A percentile compares a stretch with the other conserved stretches of the same genome.
phyloP scores from a whole-genome alignment of 2,329 filamentous ascomycete species.

The Aspergillus sp. region DNA sequence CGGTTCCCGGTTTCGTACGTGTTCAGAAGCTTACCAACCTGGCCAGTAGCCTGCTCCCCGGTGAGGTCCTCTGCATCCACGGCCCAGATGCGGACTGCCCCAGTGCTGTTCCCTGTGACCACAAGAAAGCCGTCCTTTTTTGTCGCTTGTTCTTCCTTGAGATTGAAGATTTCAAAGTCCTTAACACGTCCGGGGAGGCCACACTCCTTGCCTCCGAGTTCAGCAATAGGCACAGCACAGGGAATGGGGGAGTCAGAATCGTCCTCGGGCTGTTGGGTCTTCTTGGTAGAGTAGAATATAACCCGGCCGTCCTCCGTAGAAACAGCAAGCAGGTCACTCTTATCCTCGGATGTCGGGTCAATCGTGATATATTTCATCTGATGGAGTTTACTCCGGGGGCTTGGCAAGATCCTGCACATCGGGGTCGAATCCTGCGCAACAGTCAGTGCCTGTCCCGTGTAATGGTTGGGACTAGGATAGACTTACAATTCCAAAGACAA shows the following conservation, averaged over 20 bases:
- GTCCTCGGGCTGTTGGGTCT: constrained; percentile 31
- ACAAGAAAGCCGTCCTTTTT: constrained; percentile 46
- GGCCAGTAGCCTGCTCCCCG: constrained; percentile 17
- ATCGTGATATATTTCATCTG: constrained; percentile 62
- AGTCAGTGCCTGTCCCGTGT: neutral
- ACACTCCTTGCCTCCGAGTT: constrained; percentile 65
- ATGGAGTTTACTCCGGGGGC: constrained; percentile 70
- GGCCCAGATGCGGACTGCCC: constrained; percentile 70
- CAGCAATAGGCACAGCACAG: constrained; percentile 54
- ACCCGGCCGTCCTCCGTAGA: constrained; percentile 88
- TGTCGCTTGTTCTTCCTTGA: constrained; percentile 29
- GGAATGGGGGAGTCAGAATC: constrained; percentile 50
- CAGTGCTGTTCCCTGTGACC: constrained; percentile 74
- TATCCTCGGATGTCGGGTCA: constrained; percentile 37
- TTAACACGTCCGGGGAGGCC: constrained; percentile 70
- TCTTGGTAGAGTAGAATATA: constrained; percentile 67
- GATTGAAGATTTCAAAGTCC: constrained; percentile 64
- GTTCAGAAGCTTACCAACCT: constrained; percentile 61
- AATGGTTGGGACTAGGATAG: neutral
- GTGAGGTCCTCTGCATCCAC: constrained; percentile 35
- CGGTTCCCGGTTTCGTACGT: constrained; percentile 78
- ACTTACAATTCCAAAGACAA: constrained; percentile 70
- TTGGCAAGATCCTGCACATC: constrained; percentile 62
- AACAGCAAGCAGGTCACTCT: constrained; percentile 57
- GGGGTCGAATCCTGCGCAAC: constrained; percentile 60